Conservation (phyloP, 768 basidiomycete species). For the Mycena polygramma region DNA sequence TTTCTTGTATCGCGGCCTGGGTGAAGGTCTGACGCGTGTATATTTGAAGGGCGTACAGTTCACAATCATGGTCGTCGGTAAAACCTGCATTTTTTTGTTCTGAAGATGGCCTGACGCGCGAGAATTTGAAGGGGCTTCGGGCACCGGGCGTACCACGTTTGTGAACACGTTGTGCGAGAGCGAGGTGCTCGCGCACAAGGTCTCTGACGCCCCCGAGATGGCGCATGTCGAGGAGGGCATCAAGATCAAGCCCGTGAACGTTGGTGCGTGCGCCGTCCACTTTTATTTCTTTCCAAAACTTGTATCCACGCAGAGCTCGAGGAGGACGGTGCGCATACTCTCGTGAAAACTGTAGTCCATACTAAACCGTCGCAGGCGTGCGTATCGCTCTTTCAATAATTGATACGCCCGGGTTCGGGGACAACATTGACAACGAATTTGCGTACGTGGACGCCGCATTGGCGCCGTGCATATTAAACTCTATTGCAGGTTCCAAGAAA, state of each 20-base stretch:
- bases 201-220: conserved; percentile 85
- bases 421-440: conserved; percentile 99
- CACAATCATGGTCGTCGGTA: conserved; percentile 98
- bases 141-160: conserved; percentile 97
- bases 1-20: too few species aligned
- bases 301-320: conserved; percentile 80
- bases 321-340: conserved; percentile 80
- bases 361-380: conserved; percentile 45
- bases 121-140: conserved; percentile 87
- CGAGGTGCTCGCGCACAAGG: conserved; percentile 90
- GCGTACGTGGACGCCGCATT: conserved; percentile 70
- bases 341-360: too few species aligned
- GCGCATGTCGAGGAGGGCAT: conserved; percentile 96
- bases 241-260: conserved; percentile 93
- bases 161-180: conserved; percentile 99
- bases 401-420: conserved; percentile 98
- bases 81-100: conserved; percentile 45
- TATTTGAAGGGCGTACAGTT: conserved; percentile 82
- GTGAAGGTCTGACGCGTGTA: too few species aligned
- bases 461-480: conserved; percentile 16
- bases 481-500: conserved; percentile 88
- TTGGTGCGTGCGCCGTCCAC: conserved; percentile 69
- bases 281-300: conserved; percentile 9
- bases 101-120: conserved; percentile 28
- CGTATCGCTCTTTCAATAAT: conserved; percentile 98